Percentiles rank a stretch among this genome's conserved stretches.
These are phyloP conservation scores for Neoscytalidium dimidiatum DNA, from an alignment of 2,329 filamentous ascomycete genomes.

Conservation along the genomic window DNA sequence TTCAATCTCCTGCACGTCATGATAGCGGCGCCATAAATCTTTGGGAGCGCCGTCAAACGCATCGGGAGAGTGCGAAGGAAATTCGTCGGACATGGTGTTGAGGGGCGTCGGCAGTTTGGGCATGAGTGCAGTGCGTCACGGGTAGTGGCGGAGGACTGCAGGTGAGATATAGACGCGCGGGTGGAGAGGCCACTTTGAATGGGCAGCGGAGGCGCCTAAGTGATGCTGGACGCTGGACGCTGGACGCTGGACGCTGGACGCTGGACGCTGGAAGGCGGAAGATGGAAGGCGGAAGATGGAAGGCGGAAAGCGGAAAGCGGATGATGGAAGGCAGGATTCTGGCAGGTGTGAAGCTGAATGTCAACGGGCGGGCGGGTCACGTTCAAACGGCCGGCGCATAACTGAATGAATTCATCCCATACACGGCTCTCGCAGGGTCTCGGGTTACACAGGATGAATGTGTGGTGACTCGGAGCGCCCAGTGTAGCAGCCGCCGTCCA, in stretches of 20 bases:
- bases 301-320: background rate
- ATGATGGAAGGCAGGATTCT: background rate
- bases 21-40: slow-evolving; percentile 32
- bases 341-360: background rate
- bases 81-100: slow-evolving; percentile 10
- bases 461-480: background rate
- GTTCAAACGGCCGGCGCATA: background rate
- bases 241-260: background rate
- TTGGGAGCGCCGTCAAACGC: slow-evolving; percentile 9
- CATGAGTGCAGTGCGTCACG: background rate
- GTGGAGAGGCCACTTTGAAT: background rate
- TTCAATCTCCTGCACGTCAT: slow-evolving; percentile 33
- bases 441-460: background rate
- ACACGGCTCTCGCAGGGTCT: background rate
- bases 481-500: background rate
- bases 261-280: background rate
- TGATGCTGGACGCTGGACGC: background rate
- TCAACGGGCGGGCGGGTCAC: background rate
- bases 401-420: background rate
- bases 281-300: background rate
- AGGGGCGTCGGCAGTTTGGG: slow-evolving; percentile 4
- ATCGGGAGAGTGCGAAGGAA: background rate
- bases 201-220: background rate
- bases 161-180: background rate
- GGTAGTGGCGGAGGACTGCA: background rate